A percentile compares a stretch with the other conserved stretches of the same genome.
These are phyloP conservation scores for Trametes cinnabarina DNA, from an alignment of 768 basidiomycete genomes.

Conservation along the genomic window DNA sequence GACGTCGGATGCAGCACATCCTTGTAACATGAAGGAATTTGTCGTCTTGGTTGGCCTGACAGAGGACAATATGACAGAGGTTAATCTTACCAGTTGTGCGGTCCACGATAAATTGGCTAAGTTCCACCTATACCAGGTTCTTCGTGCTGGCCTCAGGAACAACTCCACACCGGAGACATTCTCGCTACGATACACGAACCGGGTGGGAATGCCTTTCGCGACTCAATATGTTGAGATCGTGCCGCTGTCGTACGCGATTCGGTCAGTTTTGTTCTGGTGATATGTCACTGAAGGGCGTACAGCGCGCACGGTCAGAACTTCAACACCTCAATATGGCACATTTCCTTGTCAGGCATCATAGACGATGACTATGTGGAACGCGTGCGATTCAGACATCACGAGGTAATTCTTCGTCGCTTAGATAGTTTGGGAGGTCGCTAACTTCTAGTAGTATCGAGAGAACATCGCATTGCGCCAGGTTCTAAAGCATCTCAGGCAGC, in stretches of 20 bases:
- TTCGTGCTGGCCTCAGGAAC: slow-evolving; percentile 64
- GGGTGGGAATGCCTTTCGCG: slow-evolving; percentile 55
- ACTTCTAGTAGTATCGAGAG: slow-evolving; percentile 65
- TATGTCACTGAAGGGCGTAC: not conserved
- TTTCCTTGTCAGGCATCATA: slow-evolving; percentile 58
- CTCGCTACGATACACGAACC: slow-evolving; percentile 52
- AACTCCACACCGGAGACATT: slow-evolving; percentile 66
- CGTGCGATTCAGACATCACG: slow-evolving; percentile 53
- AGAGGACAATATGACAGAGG: slow-evolving; percentile 66
- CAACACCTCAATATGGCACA: slow-evolving; percentile 79
- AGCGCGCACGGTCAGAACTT: slow-evolving; percentile 73
- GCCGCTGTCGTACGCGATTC: slow-evolving; percentile 60
- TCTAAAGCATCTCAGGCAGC: slow-evolving; percentile 74
- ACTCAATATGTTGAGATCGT: slow-evolving; percentile 72
- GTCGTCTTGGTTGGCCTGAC: slow-evolving; percentile 64
- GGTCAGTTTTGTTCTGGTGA: not conserved
- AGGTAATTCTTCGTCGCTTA: slow-evolving; percentile 42
- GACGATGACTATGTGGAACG: slow-evolving; percentile 57
- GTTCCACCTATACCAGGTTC: slow-evolving; percentile 29
- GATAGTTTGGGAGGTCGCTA: not conserved
- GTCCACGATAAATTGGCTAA: not conserved
- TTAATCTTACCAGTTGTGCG: not conserved
- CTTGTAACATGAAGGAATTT: slow-evolving; percentile 85
- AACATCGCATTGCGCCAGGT: slow-evolving; percentile 61
- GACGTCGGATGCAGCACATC: slow-evolving; percentile 52